phyloP scores from a whole-genome alignment of 352 stramenopile genomes.

The Thalassiosira hispida region DNA sequence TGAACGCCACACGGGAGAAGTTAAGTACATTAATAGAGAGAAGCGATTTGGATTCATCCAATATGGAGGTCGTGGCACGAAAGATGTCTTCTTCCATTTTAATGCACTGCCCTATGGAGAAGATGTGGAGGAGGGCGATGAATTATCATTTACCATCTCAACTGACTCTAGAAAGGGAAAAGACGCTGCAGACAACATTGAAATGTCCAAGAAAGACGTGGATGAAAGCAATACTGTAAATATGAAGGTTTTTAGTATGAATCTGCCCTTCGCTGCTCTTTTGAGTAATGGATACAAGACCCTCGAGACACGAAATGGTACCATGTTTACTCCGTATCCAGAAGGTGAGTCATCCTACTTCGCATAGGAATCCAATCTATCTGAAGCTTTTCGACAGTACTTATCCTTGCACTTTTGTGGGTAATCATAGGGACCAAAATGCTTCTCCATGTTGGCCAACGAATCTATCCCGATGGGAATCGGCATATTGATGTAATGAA shows the following conservation, averaged over 20 bases:
- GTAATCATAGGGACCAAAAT: constrained; percentile 73
- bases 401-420: no score
- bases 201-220: constrained; percentile 27
- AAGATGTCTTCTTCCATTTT: constrained; percentile 78
- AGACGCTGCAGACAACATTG: constrained; percentile 44
- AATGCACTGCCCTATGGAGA: constrained; percentile 39
- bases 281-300: constrained; percentile 82
- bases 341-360: no score
- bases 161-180: constrained; percentile 49
- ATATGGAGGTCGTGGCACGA: constrained; percentile 35
- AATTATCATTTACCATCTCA: constrained; percentile 46
- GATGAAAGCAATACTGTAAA: constrained; percentile 30
- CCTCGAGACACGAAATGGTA: constrained; percentile 78
- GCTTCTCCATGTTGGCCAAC: constrained; percentile 74
- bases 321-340: constrained; percentile 73
- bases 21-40: constrained; percentile 63
- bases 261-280: constrained; percentile 77
- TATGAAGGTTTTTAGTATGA: constrained; percentile 79
- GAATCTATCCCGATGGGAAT: constrained; percentile 75
- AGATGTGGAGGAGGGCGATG: constrained; percentile 53
- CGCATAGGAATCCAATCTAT: no score
- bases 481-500: constrained; percentile 74
- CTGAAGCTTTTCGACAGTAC: no score
- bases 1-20: constrained; percentile 39
- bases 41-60: constrained; percentile 76